Evolutionary conservation across 768 basidiomycete species (phyloP), one percentile per base, ranked within the genome.

Genomic region (Atractiella rhizophila): DNA sequence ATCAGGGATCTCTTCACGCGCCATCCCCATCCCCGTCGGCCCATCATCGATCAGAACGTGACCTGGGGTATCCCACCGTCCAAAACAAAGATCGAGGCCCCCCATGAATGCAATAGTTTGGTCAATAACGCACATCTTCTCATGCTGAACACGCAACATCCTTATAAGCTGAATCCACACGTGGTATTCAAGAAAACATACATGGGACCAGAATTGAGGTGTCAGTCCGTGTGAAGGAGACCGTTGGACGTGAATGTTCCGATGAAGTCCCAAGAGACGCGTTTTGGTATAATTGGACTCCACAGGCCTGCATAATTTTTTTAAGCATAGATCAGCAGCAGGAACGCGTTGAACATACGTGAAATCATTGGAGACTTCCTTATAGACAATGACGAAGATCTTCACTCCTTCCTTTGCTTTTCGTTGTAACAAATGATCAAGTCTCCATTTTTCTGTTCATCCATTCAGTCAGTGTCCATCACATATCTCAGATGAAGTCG

Each of bases 131-230:
- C 88, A 96, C 47, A 98, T 56, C 56, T 98, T 98, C 65, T 98
- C 91, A 58, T 96, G 91, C 81, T 86, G 46, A 18, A 43, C 9
- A 38, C 13, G 24, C 8, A 43, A n/a, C n/a, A n/a, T 32, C 2
- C 21, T 2, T 2, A 33, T 2, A 20, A 18, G 13, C 19, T 4
- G 30, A 21, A 26, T 12, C 4, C 16, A 5, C 18, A 21, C 12
- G 20, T 11, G 4, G 25, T 1, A 12, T 1, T 6, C 5, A 21
- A 9, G 29, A 6, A 3, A 11, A 60, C 74, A 51, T 54, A 88
- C 85, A 61, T 96, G 91, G 21, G 88, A 86, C 91, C 91, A 98
- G 56, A 91, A 86, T 29, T 57, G 88, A 83, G 2, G 85, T 96
- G 11, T 86, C 86, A 0, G 86, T 91, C 56, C 83, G 60, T 98